These are phyloP conservation scores for Cylindrodendrum hubeiense DNA, from an alignment of 2,329 filamentous ascomycete species.

Conservation along the genomic window DNA sequence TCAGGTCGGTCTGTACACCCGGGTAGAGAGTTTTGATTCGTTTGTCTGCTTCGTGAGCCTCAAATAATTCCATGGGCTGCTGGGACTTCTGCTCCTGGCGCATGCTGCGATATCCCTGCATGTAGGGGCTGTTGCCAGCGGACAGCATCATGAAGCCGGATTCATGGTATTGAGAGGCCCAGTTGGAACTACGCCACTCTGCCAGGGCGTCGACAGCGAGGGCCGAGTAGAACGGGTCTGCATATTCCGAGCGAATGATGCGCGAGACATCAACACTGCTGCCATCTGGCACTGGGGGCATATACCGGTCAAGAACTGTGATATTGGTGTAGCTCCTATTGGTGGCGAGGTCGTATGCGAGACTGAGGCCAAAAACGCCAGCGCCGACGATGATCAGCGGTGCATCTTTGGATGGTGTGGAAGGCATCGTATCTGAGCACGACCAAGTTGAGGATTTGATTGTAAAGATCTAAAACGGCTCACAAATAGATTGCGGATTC, in stretches of 20 bases:
- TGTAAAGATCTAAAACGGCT: not conserved
- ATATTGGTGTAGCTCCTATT: constrained; percentile 56
- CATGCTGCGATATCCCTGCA: constrained; percentile 17
- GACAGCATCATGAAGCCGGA: constrained; percentile 43
- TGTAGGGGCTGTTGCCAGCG: constrained; percentile 16
- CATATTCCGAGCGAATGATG: constrained; percentile 68
- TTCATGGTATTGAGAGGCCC: constrained; percentile 38
- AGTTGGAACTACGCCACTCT: constrained; percentile 36
- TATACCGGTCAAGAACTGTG: constrained; percentile 57
- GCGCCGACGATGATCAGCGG: constrained; percentile 52
- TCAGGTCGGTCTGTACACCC: constrained; percentile 10
- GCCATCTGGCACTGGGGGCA: constrained; percentile 49
- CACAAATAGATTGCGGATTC: too few species aligned
- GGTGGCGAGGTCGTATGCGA: constrained; percentile 56
- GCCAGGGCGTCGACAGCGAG: constrained; percentile 59
- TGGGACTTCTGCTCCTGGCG: constrained; percentile 5
- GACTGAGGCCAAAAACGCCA: constrained; percentile 62
- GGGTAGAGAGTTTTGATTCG: constrained; percentile 15
- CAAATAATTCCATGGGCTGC: constrained; percentile 26
- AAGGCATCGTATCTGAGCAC: not conserved
- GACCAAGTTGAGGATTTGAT: not conserved
- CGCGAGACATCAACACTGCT: constrained; percentile 55
- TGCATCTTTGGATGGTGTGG: constrained; percentile 5
- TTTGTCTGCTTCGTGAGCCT: constrained; percentile 3
- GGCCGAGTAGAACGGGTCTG: constrained; percentile 69